These are phyloP conservation scores for Plantago ovata DNA, from an alignment of 257 asterid genomes.

Conservation along the genomic window DNA sequence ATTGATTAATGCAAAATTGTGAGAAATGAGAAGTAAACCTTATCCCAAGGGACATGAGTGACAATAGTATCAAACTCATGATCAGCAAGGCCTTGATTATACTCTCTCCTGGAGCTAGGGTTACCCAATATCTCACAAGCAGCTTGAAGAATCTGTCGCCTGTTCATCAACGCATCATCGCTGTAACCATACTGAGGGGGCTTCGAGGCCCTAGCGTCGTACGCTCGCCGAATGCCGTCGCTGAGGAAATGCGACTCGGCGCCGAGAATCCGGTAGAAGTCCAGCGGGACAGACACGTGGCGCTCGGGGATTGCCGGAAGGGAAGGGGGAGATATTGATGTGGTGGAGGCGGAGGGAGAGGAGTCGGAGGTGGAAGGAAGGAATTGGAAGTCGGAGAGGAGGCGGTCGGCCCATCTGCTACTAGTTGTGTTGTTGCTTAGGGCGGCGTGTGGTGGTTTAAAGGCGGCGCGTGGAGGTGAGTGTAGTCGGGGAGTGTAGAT, in stretches of 20 bases:
- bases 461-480: conserved; percentile 40
- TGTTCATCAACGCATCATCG: conserved; percentile 75
- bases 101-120: conserved; percentile 72
- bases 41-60: conserved; percentile 95
- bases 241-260: conserved; percentile 91
- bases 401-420: conserved; percentile 99
- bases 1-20: not conserved
- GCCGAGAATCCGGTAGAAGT: conserved; percentile 80
- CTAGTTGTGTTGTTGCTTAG: conserved; percentile 58
- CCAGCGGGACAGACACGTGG: conserved; percentile 66
- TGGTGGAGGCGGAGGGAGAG: conserved; percentile 31
- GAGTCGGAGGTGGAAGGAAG: conserved; percentile 61
- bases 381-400: conserved; percentile 88
- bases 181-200: conserved; percentile 89
- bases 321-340: conserved; percentile 36
- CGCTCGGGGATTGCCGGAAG: conserved; percentile 74
- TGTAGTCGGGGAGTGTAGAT: conserved; percentile 40
- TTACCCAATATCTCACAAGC: conserved; percentile 87
- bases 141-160: conserved; percentile 89
- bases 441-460: conserved; percentile 48
- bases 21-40: conserved; percentile 37
- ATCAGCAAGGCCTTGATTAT: conserved; percentile 70
- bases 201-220: conserved; percentile 74
- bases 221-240: conserved; percentile 90
- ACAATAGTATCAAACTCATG: conserved; percentile 69